phyloP scores from a whole-genome alignment of 805 yeast species.

The Candida easanensis region DNA sequence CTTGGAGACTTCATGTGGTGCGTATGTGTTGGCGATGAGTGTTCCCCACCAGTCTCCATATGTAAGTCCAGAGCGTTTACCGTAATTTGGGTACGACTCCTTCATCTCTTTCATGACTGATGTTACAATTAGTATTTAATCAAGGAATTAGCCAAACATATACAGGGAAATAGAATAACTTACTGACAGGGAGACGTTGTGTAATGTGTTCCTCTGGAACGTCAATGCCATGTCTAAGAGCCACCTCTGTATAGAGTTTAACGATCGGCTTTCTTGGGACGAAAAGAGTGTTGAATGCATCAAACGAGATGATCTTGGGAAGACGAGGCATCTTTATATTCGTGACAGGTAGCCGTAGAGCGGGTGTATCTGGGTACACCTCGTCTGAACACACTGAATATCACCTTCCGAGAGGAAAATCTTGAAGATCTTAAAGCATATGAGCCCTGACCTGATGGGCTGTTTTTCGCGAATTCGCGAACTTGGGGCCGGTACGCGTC shows the following conservation, averaged over 20 bases:
- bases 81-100: constrained; percentile 56
- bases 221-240: constrained; percentile 41
- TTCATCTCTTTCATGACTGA: constrained; percentile 36
- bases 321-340: constrained; percentile 4
- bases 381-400: not conserved
- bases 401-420: not conserved
- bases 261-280: constrained; percentile 52
- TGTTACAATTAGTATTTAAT: constrained; percentile 24
- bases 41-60: constrained; percentile 58
- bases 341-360: too few relatives aligned
- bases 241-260: constrained; percentile 50
- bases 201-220: constrained; percentile 27
- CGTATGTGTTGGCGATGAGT: constrained; percentile 43
- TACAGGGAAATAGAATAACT: not conserved
- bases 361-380: too few relatives aligned
- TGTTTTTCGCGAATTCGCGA: too few relatives aligned
- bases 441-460: constrained; percentile 5
- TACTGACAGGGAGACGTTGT: constrained; percentile 12
- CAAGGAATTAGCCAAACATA: not conserved
- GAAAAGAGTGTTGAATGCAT: constrained; percentile 67
- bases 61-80: constrained; percentile 38
- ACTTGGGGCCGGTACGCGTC: too few relatives aligned
- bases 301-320: constrained; percentile 51
- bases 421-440: not conserved
- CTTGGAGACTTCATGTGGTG: constrained; percentile 31